Evolutionary conservation across 73 alveolate species (phyloP).

Genomic region (Paramecium pentaurelia): DNA sequence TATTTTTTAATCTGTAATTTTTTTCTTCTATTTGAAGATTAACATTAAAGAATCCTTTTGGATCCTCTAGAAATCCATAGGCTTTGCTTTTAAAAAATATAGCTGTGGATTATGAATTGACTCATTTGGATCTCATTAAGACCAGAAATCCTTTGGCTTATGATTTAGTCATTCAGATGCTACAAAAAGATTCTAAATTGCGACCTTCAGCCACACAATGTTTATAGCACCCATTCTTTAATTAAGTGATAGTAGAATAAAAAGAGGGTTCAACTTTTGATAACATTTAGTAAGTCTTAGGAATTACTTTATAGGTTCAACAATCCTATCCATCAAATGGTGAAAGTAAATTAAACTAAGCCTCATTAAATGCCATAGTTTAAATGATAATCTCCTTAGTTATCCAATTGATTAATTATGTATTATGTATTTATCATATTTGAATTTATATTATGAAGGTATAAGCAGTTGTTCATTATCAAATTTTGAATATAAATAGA

Average conservation of each 20-base stretch:
- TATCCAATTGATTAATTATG: neutral
- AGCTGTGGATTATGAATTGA: neutral
- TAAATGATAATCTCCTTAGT: neutral
- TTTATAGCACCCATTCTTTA: neutral
- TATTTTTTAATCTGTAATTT: conserved; percentile 60
- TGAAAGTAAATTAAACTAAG: neutral
- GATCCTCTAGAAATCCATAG: neutral
- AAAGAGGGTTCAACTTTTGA: neutral
- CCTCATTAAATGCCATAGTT: neutral
- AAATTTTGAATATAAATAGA: too few relatives aligned
- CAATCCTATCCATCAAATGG: neutral
- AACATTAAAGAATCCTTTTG: conserved; percentile 21
- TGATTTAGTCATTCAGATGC: neutral
- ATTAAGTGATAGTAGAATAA: neutral
- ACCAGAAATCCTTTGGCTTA: neutral
- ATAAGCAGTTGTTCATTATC: too few relatives aligned
- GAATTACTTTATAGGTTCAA: neutral
- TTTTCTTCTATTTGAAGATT: neutral
- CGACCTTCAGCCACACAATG: neutral
- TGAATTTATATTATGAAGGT: neutral
- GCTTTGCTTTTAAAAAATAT: neutral
- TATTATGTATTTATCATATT: neutral
- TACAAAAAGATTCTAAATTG: neutral
- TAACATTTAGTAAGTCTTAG: neutral
- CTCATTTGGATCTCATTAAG: neutral